Conservation (phyloP, 78 protist species). For the Isochrysis galbana region DNA sequence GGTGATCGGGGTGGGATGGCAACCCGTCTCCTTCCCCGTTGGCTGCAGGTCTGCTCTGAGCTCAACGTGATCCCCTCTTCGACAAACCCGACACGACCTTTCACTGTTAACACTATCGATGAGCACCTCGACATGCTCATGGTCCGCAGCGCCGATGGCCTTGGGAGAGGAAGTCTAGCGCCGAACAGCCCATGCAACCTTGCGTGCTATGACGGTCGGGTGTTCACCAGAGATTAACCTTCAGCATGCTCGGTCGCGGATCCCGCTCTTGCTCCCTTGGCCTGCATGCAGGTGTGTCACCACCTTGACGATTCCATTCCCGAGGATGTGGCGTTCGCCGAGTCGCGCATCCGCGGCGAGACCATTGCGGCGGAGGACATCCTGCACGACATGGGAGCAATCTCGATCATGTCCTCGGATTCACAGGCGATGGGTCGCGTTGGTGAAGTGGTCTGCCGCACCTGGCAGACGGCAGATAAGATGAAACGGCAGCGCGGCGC, state of each 20-base stretch:
- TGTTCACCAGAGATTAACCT: too few species aligned
- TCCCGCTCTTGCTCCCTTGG: too few species aligned
- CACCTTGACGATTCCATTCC: not conserved
- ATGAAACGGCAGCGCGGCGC: slow-evolving; percentile 58
- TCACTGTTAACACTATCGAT: slow-evolving; percentile 48
- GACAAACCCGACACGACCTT: slow-evolving; percentile 50
- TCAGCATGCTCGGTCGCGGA: too few species aligned
- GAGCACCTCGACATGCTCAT: slow-evolving; percentile 66
- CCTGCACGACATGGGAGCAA: slow-evolving; percentile 60
- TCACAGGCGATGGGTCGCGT: slow-evolving; percentile 63
- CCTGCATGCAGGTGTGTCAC: too few species aligned
- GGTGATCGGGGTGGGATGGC: too few species aligned
- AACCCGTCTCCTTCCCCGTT: not conserved
- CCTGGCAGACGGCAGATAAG: slow-evolving; percentile 62
- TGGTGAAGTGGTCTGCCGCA: slow-evolving; percentile 48
- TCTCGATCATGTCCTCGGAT: slow-evolving; percentile 53
- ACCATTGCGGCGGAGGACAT: slow-evolving; percentile 56
- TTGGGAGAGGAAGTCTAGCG: too few species aligned
- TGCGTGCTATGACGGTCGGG: too few species aligned
- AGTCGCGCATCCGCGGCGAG: slow-evolving; percentile 43
- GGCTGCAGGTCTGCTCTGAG: not conserved
- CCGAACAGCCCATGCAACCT: too few species aligned
- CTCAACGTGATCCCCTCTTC: slow-evolving; percentile 42
- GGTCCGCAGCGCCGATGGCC: too few species aligned
- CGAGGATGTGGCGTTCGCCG: slow-evolving; percentile 53